Evolutionary conservation across 2,329 filamentous ascomycete species (phyloP), one percentile per base, ranked within the genome.

Genomic region (Epicoccum nigrum): DNA sequence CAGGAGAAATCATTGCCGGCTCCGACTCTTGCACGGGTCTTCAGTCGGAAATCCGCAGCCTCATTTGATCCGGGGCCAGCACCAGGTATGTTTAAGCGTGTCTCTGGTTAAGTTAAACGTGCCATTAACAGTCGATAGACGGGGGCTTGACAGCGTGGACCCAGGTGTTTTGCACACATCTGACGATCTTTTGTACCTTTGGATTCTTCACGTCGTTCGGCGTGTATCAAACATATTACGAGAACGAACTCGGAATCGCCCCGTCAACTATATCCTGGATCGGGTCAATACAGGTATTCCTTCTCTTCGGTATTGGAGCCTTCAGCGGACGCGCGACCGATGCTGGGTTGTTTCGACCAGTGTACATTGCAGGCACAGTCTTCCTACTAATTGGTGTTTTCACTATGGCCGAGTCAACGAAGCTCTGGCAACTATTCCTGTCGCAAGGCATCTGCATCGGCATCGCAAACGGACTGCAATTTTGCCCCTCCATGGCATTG

Each of bases 161-260:
- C 0, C 83, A 85, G 60, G 73, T 76, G 2, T 72, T 82, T 9
- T 77, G 73, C 2, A 82, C 82, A 2, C 65, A 68, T 59, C 69
- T 81, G 39, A 74, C 83, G 37, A 81, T 82, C 58, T 81, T 84
- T 65, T 83, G 80, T 57, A 82, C 82, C 1, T 86, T 83, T 77
- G 74, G 55, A 4, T 80, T 78, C 51, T 76, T 81, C 60, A 79
- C 77, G 35, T 78, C 79, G n/a, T 84, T 83, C 53, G 82, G 82
- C 3, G 77, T 80, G 3, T 85, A 82, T 48, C 81, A 85, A 54
- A 76, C 77, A 3, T 79, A 80, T 64, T 85, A 84, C 55, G 72
- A 27, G 61, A 74, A 60, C 55, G 70, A 35, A 51, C 81, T 62
- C 37, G 59, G 59, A 5, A 68, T 67, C 15, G 64, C 77, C 16